Conservation (phyloP, 768 basidiomycete genomes). For the Pulveroboletus sp. region DNA sequence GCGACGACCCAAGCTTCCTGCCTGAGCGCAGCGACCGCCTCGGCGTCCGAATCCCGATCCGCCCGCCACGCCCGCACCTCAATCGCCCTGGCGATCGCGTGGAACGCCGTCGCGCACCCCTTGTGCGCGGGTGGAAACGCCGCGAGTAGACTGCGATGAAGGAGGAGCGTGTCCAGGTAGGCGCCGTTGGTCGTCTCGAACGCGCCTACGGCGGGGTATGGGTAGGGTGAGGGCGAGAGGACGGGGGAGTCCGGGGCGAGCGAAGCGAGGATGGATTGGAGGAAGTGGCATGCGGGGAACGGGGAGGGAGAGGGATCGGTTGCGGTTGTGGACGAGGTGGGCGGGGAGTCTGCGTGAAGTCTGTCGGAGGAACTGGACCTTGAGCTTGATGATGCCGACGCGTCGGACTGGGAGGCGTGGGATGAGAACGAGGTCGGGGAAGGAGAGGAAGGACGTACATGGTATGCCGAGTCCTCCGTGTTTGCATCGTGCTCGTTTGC, state of each 20-base stretch:
- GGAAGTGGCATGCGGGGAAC: conserved; percentile 56
- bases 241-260: conserved; percentile 41
- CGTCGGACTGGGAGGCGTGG: conserved; percentile 38
- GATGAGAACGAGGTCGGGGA: neutral
- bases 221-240: conserved; percentile 32
- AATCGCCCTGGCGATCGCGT: conserved; percentile 59
- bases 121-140: conserved; percentile 60
- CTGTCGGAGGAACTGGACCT: conserved; percentile 36
- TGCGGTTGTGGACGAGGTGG: conserved; percentile 16
- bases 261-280: conserved; percentile 55
- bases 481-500: conserved; percentile 38
- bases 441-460: conserved; percentile 28
- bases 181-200: conserved; percentile 63
- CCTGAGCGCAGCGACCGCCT: conserved; percentile 65
- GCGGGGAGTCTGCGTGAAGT: conserved; percentile 10
- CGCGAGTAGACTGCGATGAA: conserved; percentile 65
- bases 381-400: conserved; percentile 43
- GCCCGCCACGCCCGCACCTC: conserved; percentile 66
- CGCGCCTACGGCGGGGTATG: conserved; percentile 27
- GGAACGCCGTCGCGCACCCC: conserved; percentile 61
- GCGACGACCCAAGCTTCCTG: conserved; percentile 64
- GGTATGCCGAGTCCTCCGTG: conserved; percentile 45
- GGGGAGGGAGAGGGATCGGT: neutral
- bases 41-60: conserved; percentile 64
- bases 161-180: conserved; percentile 75